A percentile compares a stretch with the other conserved stretches of the same genome.
phyloP scores from a whole-genome alignment of 805 yeast genomes.

The Saccharomycopsis amapae region DNA sequence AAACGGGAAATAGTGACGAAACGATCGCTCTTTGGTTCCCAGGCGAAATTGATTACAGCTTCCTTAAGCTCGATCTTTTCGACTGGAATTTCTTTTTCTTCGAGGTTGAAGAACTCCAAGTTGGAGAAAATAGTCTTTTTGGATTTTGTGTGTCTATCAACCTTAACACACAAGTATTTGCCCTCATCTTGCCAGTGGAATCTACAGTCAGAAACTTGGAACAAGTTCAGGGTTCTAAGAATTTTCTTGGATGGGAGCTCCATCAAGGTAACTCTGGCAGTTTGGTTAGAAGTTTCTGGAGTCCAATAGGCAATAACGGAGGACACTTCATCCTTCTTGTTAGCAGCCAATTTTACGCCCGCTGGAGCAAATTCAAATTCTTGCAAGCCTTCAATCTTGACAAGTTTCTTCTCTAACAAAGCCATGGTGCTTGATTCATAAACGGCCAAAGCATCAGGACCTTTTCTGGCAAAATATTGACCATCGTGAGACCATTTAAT shows the following conservation, averaged over 20 bases:
- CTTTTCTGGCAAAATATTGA: constrained; percentile 89
- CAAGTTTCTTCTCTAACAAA: constrained; percentile 76
- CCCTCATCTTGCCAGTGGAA: constrained; percentile 93
- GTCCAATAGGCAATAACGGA: constrained; percentile 90
- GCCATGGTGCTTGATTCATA: constrained; percentile 76
- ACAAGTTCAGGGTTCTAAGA: constrained; percentile 84
- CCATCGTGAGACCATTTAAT: constrained; percentile 94
- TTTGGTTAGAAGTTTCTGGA: constrained; percentile 86
- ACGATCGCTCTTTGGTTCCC: constrained; percentile 94
- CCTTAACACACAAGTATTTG: constrained; percentile 81
- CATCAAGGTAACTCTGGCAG: constrained; percentile 90
- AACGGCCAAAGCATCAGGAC: constrained; percentile 85
- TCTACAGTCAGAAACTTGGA: constrained; percentile 87
- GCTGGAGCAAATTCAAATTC: constrained; percentile 96
- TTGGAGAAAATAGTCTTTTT: constrained; percentile 87
- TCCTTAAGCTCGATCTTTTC: constrained; percentile 92
- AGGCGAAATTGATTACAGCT: constrained; percentile 76
- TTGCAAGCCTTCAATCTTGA: constrained; percentile 75
- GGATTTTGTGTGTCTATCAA: constrained; percentile 94
- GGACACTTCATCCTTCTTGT: constrained; percentile 46
- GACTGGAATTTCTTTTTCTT: constrained; percentile 88
- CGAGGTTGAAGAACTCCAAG: constrained; percentile 81
- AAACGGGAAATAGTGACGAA: constrained; percentile 69
- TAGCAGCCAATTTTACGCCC: constrained; percentile 58
- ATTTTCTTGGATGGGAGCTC: constrained; percentile 78